Percentiles rank a stretch among this genome's conserved stretches.
Evolutionary conservation across 306 rosid genomes (phyloP).

Genomic region (Geum urbanum): DNA sequence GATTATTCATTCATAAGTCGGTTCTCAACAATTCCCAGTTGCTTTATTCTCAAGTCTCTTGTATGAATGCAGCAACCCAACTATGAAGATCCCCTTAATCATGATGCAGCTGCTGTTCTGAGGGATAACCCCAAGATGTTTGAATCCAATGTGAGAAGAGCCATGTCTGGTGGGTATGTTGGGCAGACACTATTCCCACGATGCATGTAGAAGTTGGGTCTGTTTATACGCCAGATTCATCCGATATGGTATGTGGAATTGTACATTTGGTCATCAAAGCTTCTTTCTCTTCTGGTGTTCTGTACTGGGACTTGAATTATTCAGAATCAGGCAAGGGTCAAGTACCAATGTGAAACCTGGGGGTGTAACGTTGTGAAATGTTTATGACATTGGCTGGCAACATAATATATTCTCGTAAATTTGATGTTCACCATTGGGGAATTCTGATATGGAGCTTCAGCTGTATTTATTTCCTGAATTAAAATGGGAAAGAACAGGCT

Average conservation of each 20-base stretch:
- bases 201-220: constrained; percentile 30
- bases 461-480: constrained; percentile 3
- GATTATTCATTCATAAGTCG: not conserved
- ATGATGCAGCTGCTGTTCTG: constrained; percentile 52
- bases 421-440: constrained; percentile 16
- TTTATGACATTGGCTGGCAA: constrained; percentile 27
- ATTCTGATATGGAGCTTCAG: constrained; percentile 13
- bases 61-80: constrained; percentile 41
- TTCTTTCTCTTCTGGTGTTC: constrained; percentile 23
- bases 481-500: constrained; percentile 14
- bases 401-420: constrained; percentile 16
- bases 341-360: constrained; percentile 20
- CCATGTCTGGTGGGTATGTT: constrained; percentile 58
- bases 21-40: not conserved
- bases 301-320: not conserved
- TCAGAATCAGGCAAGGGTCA: constrained; percentile 11
- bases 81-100: constrained; percentile 50
- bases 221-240: constrained; percentile 26
- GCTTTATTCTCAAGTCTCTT: not conserved
- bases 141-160: constrained; percentile 53
- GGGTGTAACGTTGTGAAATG: constrained; percentile 31
- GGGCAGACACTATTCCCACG: constrained; percentile 50
- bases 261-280: constrained; percentile 18
- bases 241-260: constrained; percentile 11
- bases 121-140: constrained; percentile 53